Conservation (phyloP, 371 early-diverging fungal genomes). For the Haplosporangium sp. region DNA sequence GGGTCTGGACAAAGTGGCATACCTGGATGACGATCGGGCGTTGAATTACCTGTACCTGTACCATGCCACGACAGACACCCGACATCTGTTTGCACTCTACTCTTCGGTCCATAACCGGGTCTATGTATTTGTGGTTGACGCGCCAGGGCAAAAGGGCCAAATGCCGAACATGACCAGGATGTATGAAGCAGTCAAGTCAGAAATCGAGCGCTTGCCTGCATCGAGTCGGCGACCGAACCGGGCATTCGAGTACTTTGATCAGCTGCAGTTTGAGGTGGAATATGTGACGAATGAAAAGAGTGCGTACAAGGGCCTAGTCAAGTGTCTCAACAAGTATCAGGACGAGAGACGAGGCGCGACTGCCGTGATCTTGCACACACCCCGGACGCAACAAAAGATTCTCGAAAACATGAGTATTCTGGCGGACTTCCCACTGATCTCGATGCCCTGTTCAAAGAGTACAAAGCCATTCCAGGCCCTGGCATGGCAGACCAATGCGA, state of each 20-base stretch:
- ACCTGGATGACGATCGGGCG: constrained; percentile 57
- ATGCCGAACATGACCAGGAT: constrained; percentile 76
- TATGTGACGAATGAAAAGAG: constrained; percentile 64
- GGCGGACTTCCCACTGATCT: constrained; percentile 73
- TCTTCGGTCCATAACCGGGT: constrained; percentile 65
- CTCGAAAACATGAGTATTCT: constrained; percentile 66
- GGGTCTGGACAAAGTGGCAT: constrained; percentile 43
- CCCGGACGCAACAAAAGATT: constrained; percentile 60
- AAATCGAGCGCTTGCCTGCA: constrained; percentile 38
- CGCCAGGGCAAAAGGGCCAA: constrained; percentile 68
- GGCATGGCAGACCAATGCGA: constrained; percentile 85
- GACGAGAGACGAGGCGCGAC: constrained; percentile 74
- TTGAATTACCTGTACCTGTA: constrained; percentile 77
- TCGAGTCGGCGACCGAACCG: constrained; percentile 40
- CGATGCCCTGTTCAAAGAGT: constrained; percentile 67
- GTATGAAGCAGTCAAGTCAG: constrained; percentile 58
- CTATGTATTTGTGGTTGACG: constrained; percentile 79
- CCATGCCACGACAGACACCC: constrained; percentile 74
- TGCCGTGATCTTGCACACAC: constrained; percentile 76
- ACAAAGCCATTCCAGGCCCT: constrained; percentile 77
- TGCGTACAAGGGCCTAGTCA: constrained; percentile 59
- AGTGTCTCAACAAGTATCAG: constrained; percentile 60
- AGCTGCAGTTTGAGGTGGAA: constrained; percentile 61
- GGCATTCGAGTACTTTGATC: constrained; percentile 63
- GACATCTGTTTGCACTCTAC: constrained; percentile 81